phyloP scores from a whole-genome alignment of 202 grass and related monocot species.

The Musa balbisiana region DNA sequence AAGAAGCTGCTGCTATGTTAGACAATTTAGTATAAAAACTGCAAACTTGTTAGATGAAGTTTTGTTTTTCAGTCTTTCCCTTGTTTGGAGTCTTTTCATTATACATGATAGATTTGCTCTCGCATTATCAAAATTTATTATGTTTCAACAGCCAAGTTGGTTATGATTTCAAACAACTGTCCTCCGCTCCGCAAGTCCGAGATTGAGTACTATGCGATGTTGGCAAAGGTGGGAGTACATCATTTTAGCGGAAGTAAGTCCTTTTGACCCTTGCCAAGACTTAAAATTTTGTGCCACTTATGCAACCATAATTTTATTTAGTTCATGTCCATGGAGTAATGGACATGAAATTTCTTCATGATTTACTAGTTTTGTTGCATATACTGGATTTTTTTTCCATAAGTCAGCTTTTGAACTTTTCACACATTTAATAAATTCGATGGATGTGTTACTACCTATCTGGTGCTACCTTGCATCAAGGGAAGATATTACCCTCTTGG shows the following conservation, averaged over 20 bases:
- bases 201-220: conserved; percentile 96
- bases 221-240: conserved; percentile 83
- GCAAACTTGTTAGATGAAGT: no score
- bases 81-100: neutral
- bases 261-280: neutral
- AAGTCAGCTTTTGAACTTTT: neutral
- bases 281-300: neutral
- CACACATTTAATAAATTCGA: no score
- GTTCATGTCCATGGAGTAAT: neutral
- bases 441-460: no score
- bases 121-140: neutral
- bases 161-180: conserved; percentile 85
- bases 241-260: conserved; percentile 96
- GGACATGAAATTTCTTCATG: neutral
- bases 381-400: neutral
- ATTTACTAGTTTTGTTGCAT: neutral
- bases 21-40: no score
- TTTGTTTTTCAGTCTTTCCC: no score
- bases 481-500: no score
- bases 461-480: neutral
- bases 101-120: neutral
- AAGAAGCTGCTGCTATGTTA: no score
- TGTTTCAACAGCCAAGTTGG: conserved; percentile 47
- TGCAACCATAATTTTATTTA: neutral
- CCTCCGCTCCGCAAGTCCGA: conserved; percentile 86